phyloP scores from a whole-genome alignment of 495 filamentous ascomycete genomes.

The Cairneyella variabilis region DNA sequence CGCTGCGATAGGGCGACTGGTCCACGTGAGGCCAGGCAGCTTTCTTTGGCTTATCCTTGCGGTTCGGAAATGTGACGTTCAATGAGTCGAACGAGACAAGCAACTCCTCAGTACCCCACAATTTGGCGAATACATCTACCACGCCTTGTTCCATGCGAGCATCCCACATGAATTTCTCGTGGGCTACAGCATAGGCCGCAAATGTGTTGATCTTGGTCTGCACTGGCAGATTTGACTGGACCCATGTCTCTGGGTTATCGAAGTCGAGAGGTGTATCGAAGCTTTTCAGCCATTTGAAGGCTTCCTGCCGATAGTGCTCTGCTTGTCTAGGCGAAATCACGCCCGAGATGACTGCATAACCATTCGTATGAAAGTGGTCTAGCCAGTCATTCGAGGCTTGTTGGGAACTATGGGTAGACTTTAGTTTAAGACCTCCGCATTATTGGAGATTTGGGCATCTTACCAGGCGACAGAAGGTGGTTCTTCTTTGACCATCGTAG shows the following conservation, averaged over 20 bases:
- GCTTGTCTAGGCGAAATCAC: slow-evolving; percentile 38
- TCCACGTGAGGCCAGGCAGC: slow-evolving; percentile 46
- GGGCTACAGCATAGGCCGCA: too few relatives aligned
- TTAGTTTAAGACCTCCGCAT: too few relatives aligned
- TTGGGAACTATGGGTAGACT: too few relatives aligned
- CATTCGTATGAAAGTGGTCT: slow-evolving; percentile 24
- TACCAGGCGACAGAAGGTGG: too few relatives aligned
- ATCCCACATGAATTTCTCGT: slow-evolving; percentile 47
- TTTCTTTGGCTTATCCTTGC: slow-evolving; percentile 30
- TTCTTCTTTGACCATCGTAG: too few relatives aligned
- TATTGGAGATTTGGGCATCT: too few relatives aligned
- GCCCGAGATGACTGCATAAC: slow-evolving; percentile 42
- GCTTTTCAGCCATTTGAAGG: slow-evolving; percentile 35
- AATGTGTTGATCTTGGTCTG: too few relatives aligned
- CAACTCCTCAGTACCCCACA: slow-evolving; percentile 39
- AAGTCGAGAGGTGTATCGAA: not conserved
- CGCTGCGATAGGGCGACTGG: slow-evolving; percentile 36
- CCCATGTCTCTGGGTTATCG: slow-evolving; percentile 33
- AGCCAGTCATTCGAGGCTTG: too few relatives aligned
- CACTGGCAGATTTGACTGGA: slow-evolving; percentile 33
- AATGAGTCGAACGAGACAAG: slow-evolving; percentile 31
- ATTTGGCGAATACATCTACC: slow-evolving; percentile 35
- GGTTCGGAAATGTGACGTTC: slow-evolving; percentile 34
- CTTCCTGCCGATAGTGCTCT: slow-evolving; percentile 31
- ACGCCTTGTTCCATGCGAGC: slow-evolving; percentile 41